Evolutionary conservation across 805 yeast genomes (phyloP), one percentile per base, ranked within the genome.

Genomic region (Saccharomycopsis fermentans): DNA sequence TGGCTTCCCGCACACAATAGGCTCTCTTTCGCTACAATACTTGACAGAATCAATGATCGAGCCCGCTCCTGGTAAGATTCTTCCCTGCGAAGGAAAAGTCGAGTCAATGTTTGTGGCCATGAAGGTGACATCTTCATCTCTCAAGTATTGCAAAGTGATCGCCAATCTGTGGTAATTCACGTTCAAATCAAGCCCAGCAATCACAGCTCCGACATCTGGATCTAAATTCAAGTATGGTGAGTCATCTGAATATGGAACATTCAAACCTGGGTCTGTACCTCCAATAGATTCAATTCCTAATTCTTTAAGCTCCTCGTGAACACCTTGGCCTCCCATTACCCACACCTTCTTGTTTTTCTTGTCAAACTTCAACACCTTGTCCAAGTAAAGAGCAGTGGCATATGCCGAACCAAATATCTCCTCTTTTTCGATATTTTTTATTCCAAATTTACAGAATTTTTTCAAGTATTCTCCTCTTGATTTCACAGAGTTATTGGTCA

Each of bases 81-180:
- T 76, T 1, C 96, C 97, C 70, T 87, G 84, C 59, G 87, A 81
- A 1, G 99, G 99, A 75, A 83, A 94, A 0, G 99, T 94, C 1
- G 96, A 86, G 71, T 94, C 99, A 50, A 88, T 87, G 70, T 94
- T 94, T 4, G 98, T 94, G 24, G 97, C 98, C 63, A 94, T 76
- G 70, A 90, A 94, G 35, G 84, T 79, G 3, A 89, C 76, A 47
- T 74, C 71, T 55, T 83, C 82, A 59, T 84, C 80, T 62, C 78
- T 75, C 55, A 94, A 75, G 66, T 94, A 91, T 66, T 89, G 91
- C 74, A 91, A 77, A 6, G 97, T 87, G 35, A 82, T 74, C 1
- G 96, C 87, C 56, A 90, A 73, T 71, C 89, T 87, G 68, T 86
- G 83, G 69, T 94, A 94, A 72, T 88, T 92, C 63, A 92, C 69